These are phyloP conservation scores for Raphanus raphanistrum DNA, from an alignment of 345 rosid genomes.

Conservation along the genomic window DNA sequence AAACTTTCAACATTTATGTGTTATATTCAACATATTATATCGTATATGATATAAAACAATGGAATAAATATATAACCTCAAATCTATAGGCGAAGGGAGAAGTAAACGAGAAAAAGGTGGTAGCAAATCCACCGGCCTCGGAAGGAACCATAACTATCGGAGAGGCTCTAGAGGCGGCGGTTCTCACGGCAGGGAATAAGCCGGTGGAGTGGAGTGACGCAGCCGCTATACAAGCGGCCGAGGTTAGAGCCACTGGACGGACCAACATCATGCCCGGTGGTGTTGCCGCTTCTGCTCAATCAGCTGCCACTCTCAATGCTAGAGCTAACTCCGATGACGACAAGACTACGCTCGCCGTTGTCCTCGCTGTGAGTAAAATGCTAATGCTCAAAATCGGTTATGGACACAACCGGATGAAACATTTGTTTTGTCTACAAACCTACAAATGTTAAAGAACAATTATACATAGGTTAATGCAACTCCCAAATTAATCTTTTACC, in stretches of 20 bases:
- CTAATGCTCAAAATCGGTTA: background rate
- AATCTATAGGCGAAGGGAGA: constrained; percentile 28
- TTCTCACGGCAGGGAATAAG: constrained; percentile 66
- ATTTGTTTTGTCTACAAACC: background rate
- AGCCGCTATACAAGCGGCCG: constrained; percentile 84
- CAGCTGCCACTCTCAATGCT: constrained; percentile 75
- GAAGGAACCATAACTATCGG: constrained; percentile 57
- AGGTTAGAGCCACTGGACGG: constrained; percentile 79
- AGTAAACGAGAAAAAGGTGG: background rate
- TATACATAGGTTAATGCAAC: no score
- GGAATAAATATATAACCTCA: no score
- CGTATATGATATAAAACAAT: no score
- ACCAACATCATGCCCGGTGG: constrained; percentile 65
- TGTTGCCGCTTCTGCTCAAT: constrained; percentile 71
- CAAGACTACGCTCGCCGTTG: constrained; percentile 67
- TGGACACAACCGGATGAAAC: background rate
- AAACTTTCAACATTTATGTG: background rate
- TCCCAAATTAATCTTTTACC: no score
- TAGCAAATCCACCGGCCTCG: background rate
- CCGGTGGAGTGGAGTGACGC: constrained; percentile 91
- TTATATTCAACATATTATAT: background rate
- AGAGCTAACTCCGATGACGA: constrained; percentile 43
- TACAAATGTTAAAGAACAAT: background rate
- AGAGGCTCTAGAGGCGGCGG: constrained; percentile 78
- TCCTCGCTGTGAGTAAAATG: constrained; percentile 50